Conservation (phyloP, 2,329 filamentous ascomycete species). For the Fusarium sterilihyphosum region DNA sequence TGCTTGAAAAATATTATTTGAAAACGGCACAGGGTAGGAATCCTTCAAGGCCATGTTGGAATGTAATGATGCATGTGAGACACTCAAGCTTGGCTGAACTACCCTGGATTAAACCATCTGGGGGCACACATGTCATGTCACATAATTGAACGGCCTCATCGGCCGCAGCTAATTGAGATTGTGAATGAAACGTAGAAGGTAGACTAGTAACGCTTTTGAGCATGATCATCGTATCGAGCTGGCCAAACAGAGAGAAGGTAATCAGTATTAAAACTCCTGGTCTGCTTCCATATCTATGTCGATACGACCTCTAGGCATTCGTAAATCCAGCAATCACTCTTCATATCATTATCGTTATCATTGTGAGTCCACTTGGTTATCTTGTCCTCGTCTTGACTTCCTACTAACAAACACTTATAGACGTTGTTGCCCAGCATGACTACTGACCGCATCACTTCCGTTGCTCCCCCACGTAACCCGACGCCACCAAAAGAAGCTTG, state of each 20-base stretch:
- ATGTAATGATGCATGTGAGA: background rate
- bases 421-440: background rate
- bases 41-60: background rate
- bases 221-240: background rate
- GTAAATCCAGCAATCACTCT: background rate
- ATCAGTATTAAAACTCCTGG: background rate
- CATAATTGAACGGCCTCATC: background rate
- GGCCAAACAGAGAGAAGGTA: background rate
- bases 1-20: rapidly evolving
- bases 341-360: background rate
- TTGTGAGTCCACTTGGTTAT: background rate
- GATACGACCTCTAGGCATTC: background rate
- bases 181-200: background rate
- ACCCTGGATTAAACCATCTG: background rate
- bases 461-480: conserved; percentile 16
- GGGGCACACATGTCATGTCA: background rate
- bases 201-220: background rate
- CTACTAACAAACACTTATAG: background rate
- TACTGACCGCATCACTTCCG: background rate
- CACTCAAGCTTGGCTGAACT: background rate
- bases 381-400: background rate
- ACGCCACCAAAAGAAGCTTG: conserved; percentile 18
- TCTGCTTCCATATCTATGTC: background rate
- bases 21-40: background rate
- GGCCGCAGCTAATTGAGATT: background rate